A percentile compares a stretch with the other conserved stretches of the same genome.
Evolutionary conservation across 257 asterid species (phyloP).

Genomic region (Craterostigma plantagineum): DNA sequence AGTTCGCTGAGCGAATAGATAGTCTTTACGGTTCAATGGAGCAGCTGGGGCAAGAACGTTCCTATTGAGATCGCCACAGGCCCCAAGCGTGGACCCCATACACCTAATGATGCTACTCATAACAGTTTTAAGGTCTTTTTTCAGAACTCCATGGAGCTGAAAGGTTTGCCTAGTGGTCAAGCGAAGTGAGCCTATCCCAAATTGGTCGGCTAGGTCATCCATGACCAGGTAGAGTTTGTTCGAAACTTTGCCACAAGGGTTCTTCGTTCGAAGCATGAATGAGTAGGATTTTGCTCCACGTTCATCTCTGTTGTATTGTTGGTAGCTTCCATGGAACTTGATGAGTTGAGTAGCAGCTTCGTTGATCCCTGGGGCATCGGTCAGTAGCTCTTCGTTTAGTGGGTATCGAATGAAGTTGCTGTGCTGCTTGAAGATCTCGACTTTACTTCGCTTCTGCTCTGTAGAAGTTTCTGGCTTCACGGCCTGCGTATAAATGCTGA

Average conservation of each 20-base stretch:
- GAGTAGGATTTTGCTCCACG: conserved; percentile 77
- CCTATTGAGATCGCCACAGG: conserved; percentile 93
- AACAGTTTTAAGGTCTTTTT: conserved; percentile 81
- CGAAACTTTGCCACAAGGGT: conserved; percentile 91
- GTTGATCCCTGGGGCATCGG: conserved; percentile 63
- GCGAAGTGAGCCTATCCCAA: conserved; percentile 87
- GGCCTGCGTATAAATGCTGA: conserved; percentile 25
- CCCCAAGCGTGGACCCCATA: conserved; percentile 98
- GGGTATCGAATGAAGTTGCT: conserved; percentile 90
- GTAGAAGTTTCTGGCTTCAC: conserved; percentile 55
- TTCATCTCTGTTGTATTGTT: conserved; percentile 84
- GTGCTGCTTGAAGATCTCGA: conserved; percentile 81
- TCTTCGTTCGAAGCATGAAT: conserved; percentile 91
- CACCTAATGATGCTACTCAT: conserved; percentile 67
- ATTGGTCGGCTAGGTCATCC: conserved; percentile 95
- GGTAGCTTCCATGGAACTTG: conserved; percentile 98
- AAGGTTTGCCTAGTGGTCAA: conserved; percentile 94
- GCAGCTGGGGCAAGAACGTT: conserved; percentile 97
- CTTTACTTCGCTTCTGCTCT: conserved; percentile 82
- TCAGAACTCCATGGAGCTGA: conserved; percentile 91
- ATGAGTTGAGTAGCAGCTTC: conserved; percentile 85
- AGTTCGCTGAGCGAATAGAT: conserved; percentile 85
- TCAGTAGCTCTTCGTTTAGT: conserved; percentile 68
- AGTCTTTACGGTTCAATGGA: conserved; percentile 48
- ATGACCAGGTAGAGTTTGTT: conserved; percentile 68